Percentiles rank a stretch among this genome's conserved stretches.
Evolutionary conservation across 331 rosid species (phyloP).

Genomic region (Pyrus hybrid): DNA sequence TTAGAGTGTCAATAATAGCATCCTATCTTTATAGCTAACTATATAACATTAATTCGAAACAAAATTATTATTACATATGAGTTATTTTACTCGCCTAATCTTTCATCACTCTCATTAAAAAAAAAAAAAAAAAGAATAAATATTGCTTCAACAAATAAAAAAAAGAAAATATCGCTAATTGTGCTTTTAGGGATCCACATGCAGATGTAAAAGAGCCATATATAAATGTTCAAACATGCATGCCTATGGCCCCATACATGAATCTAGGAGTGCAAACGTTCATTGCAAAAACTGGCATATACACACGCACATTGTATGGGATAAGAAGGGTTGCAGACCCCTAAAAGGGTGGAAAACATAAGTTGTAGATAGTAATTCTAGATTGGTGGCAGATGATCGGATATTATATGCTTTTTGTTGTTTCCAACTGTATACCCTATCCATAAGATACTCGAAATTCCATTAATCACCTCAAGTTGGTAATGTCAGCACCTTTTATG

Average conservation of each 20-base stretch:
- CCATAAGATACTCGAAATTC: background rate
- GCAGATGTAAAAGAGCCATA: background rate
- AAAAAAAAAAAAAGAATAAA: no score
- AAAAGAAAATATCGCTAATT: background rate
- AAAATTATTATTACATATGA: background rate
- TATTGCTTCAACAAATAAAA: no score
- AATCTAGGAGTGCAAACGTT: background rate
- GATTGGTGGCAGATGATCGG: background rate
- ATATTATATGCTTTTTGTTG: background rate
- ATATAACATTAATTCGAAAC: background rate
- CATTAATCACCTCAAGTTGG: background rate
- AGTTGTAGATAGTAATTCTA: background rate
- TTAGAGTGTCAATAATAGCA: background rate
- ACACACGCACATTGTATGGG: background rate
- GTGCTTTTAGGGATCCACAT: background rate
- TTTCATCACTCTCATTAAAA: no score
- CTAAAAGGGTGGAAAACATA: background rate
- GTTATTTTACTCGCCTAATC: background rate
- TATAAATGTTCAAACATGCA: background rate
- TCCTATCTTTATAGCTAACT: background rate
- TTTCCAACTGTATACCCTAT: background rate
- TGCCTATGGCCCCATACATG: background rate
- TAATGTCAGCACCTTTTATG: background rate
- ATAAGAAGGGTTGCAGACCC: background rate
- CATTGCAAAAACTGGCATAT: background rate